phyloP scores from a whole-genome alignment of 2,329 filamentous ascomycete species.

The Xylariaceae sp. region DNA sequence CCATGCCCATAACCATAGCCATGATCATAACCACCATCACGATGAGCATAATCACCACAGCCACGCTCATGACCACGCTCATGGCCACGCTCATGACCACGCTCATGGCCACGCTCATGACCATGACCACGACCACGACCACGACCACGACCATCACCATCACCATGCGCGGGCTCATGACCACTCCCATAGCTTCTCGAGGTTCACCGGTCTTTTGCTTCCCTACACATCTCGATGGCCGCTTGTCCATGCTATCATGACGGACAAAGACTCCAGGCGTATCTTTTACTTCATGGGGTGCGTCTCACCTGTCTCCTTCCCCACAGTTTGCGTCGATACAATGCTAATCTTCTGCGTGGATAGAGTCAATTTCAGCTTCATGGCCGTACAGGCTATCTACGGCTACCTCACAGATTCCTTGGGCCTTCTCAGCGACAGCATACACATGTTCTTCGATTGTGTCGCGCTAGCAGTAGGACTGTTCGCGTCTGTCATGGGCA shows the following conservation, averaged over 20 bases:
- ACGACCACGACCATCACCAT: conserved; percentile 13
- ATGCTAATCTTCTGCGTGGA: conserved; percentile 9
- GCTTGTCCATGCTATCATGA: conserved; percentile 76
- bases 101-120: conserved; percentile 26
- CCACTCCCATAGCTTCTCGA: conserved; percentile 47
- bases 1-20: conserved; percentile 28
- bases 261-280: conserved; percentile 85
- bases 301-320: neutral
- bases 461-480: conserved; percentile 85
- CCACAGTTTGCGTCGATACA: neutral
- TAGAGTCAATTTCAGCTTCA: conserved; percentile 90
- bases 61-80: conserved; percentile 14
- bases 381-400: conserved; percentile 91
- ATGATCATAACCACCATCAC: conserved; percentile 18
- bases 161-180: conserved; percentile 22
- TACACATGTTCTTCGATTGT: conserved; percentile 99
- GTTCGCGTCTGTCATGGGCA: conserved; percentile 88
- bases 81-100: conserved; percentile 25
- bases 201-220: conserved; percentile 68
- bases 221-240: conserved; percentile 65
- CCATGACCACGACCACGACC: conserved; percentile 30
- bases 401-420: conserved; percentile 90
- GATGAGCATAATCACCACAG: neutral
- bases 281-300: conserved; percentile 97
- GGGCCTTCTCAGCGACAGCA: conserved; percentile 92